A percentile compares a stretch with the other conserved stretches of the same genome.
These are phyloP conservation scores for Spiromastix sp. DNA, from an alignment of 2,329 filamentous ascomycete species.

Conservation along the genomic window DNA sequence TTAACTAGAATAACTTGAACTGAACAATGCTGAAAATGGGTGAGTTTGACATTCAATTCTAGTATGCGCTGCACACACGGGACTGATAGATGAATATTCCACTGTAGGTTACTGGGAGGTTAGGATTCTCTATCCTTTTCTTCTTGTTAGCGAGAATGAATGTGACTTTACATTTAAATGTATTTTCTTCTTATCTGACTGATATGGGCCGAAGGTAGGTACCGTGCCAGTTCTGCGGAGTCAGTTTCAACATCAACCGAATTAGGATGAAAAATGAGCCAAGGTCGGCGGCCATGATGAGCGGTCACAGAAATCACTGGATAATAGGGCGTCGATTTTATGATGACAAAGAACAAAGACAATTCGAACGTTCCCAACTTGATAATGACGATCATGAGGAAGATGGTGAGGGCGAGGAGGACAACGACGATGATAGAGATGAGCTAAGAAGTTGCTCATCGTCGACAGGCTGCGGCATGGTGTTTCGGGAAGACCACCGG, in stretches of 20 bases:
- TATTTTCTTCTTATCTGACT: too few relatives aligned
- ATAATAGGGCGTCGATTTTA: constrained; percentile 9
- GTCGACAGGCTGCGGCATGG: background rate
- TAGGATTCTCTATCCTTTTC: too few relatives aligned
- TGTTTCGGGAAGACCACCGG: background rate
- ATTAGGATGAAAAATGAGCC: constrained; percentile 8
- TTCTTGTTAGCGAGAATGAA: too few relatives aligned
- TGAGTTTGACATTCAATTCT: too few relatives aligned
- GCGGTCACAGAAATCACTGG: constrained; percentile 11
- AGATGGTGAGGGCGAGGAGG: constrained; percentile 9
- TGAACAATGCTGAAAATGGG: too few relatives aligned
- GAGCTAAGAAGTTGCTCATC: constrained; percentile 8
- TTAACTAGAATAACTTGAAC: too few relatives aligned
- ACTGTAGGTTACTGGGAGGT: background rate
- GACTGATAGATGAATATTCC: too few relatives aligned
- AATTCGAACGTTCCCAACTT: background rate
- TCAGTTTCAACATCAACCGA: constrained; percentile 13
- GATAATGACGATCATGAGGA: constrained; percentile 3
- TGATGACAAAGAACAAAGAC: constrained; percentile 1
- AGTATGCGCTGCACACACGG: too few relatives aligned
- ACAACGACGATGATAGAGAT: constrained; percentile 9
- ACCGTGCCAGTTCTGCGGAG: constrained; percentile 13
- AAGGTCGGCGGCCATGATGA: constrained; percentile 7
- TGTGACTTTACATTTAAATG: too few relatives aligned
- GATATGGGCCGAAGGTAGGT: constrained; percentile 11